Evolutionary conservation across 176 grass and related monocot species (phyloP), one percentile per base, ranked within the genome.

Genomic region (Tuctoria greenei): DNA sequence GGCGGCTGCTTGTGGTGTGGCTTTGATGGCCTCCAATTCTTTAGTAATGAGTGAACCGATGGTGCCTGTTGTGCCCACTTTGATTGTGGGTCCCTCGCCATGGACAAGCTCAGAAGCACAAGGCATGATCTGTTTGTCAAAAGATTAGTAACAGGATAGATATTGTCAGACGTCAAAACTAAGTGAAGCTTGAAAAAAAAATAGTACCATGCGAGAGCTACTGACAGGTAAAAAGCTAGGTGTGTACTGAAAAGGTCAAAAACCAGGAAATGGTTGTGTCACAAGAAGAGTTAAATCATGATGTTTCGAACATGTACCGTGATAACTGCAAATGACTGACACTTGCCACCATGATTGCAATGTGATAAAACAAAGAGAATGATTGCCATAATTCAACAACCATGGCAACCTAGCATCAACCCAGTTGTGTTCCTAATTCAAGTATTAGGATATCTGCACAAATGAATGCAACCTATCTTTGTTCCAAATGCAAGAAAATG

Each of bases 31-130:
- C 10, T 92, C 89, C 39, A 99, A 24, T 23, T 99, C 96, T 45
- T 85, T 88, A 23, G 85, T 85, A 87, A 99, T 92, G 26, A 99
- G 89, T 20, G 96, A 90, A 31, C 87, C 85, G 10, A 99, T 90
- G 47, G 92, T 99, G 51, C 96, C 96, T 0, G 83, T 99, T 17
- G 92, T 84, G 5, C 96, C 96, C 17, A 99, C 87, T 42, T 85
- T 90, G 46, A 99, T 64, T 4, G 50, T 28, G 61, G 45, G 61
- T 20, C 65, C 81, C 77, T 80, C 84, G 20, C 73, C 79, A 76
- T 85, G 81, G 70, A 61, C 73, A 51, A 79, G 64, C 76, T 85
- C 69, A 8, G 68, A 23, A 11, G 72, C 57, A 2, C 84, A 67
- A 79, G 87, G 64, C 91, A 93, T 93, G 69, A 57, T 90, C 75